Percentiles rank a stretch among this genome's conserved stretches.
Conservation (phyloP, 352 stramenopile species). For the Hyphochytrium catenoides region DNA sequence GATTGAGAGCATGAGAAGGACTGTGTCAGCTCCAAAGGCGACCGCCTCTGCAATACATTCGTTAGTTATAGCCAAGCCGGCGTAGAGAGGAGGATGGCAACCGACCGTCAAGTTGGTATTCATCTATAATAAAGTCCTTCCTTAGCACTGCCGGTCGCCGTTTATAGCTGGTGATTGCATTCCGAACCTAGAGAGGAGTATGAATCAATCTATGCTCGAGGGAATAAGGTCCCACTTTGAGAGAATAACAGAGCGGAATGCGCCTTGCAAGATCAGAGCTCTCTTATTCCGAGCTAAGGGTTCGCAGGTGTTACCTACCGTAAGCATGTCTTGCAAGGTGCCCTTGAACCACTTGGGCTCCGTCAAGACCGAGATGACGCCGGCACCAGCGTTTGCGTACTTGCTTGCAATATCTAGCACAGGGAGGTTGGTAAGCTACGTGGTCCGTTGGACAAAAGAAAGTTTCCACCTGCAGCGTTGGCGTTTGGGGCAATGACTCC, state of each 20-base stretch:
- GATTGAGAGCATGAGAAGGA: slow-evolving; percentile 91
- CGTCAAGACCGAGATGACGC: slow-evolving; percentile 90
- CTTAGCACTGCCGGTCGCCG: slow-evolving; percentile 49
- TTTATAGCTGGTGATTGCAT: too few relatives aligned
- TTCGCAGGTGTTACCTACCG: too few relatives aligned
- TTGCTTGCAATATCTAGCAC: slow-evolving; percentile 51
- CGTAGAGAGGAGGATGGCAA: background rate
- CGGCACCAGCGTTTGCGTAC: slow-evolving; percentile 77
- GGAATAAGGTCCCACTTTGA: too few relatives aligned
- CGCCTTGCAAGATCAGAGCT: too few relatives aligned
- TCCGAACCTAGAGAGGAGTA: too few relatives aligned
- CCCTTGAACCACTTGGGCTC: slow-evolving; percentile 95
- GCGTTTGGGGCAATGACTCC: slow-evolving; percentile 72
- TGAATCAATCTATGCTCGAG: too few relatives aligned
- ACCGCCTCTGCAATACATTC: slow-evolving; percentile 63
- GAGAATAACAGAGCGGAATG: too few relatives aligned
- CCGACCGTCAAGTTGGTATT: slow-evolving; percentile 48
- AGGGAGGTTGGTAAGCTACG: slow-evolving; percentile 7
- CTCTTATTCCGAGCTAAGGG: too few relatives aligned
- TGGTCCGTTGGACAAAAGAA: slow-evolving; percentile 1
- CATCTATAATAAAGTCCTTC: slow-evolving; percentile 87
- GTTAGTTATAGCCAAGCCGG: background rate
- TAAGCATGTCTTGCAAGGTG: slow-evolving; percentile 54
- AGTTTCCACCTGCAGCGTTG: slow-evolving; percentile 22
- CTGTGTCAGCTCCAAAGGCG: slow-evolving; percentile 80